Percentiles rank a stretch among this genome's conserved stretches.
phyloP scores from a whole-genome alignment of 371 early-diverging fungal genomes.

The Lichtheimia ramosa region DNA sequence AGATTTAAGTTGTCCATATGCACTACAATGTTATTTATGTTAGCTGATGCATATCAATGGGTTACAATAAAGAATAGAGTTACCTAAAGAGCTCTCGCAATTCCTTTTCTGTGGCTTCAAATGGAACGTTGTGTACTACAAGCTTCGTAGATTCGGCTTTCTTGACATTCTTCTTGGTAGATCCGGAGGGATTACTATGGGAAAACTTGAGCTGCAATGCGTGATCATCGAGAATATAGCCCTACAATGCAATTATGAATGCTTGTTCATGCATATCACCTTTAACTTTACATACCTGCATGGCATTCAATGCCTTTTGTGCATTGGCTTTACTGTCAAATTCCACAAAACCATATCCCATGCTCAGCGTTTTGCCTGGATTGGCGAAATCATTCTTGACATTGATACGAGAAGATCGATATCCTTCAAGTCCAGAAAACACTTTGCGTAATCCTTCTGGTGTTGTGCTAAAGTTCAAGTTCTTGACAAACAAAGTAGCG shows the following conservation, averaged over 20 bases:
- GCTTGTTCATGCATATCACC: too few relatives aligned
- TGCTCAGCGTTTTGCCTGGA: conserved; percentile 70
- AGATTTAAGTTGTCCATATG: conserved; percentile 93
- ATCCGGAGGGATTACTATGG: conserved; percentile 72
- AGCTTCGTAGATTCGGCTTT: conserved; percentile 77
- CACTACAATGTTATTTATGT: conserved; percentile 25
- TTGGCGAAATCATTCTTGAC: conserved; percentile 82
- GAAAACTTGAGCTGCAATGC: conserved; percentile 86
- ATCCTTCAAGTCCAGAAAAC: conserved; percentile 71
- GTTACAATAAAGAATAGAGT: neutral
- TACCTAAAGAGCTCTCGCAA: conserved; percentile 88
- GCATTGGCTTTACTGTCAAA: conserved; percentile 80
- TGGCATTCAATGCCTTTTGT: conserved; percentile 74
- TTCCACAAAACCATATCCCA: conserved; percentile 99
- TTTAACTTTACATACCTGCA: conserved; percentile 52
- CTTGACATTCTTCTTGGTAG: conserved; percentile 22
- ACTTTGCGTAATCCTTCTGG: conserved; percentile 70
- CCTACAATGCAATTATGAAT: conserved; percentile 30
- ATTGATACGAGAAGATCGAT: conserved; percentile 77
- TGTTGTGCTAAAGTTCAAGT: conserved; percentile 88
- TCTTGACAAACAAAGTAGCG: conserved; percentile 91
- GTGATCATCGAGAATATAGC: conserved; percentile 82
- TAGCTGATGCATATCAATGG: too few relatives aligned
- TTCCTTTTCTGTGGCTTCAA: conserved; percentile 97
- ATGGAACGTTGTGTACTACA: conserved; percentile 97